Percentiles rank a stretch among this genome's conserved stretches.
These are phyloP conservation scores for Haplosporangium gracile DNA, from an alignment of 192 early-diverging fungal species.

Conservation along the genomic window DNA sequence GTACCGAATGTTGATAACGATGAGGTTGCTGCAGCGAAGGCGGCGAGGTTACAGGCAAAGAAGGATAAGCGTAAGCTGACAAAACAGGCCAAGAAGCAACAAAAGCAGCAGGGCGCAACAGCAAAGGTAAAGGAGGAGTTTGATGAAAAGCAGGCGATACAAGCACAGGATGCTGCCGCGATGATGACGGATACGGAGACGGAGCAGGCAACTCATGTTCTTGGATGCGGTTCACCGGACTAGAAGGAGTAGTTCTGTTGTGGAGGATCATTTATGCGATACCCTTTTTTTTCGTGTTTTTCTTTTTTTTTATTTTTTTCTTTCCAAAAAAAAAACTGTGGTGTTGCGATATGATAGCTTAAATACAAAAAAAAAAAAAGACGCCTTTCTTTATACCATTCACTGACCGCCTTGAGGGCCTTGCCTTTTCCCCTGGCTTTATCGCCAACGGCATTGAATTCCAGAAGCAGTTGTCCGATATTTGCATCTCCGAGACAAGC, in stretches of 20 bases:
- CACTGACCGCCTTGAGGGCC: too few relatives aligned
- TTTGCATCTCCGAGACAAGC: too few relatives aligned
- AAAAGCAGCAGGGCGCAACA: not conserved
- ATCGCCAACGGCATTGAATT: too few relatives aligned
- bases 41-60: not conserved
- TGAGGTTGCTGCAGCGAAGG: not conserved
- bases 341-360: too few relatives aligned
- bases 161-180: conserved; percentile 11
- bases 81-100: not conserved
- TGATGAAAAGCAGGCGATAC: conserved; percentile 28
- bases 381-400: too few relatives aligned
- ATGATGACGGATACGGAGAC: not conserved
- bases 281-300: too few relatives aligned
- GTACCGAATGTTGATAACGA: not conserved
- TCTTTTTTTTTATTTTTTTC: too few relatives aligned
- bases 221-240: conserved; percentile 37
- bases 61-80: not conserved
- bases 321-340: too few relatives aligned
- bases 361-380: too few relatives aligned
- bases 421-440: too few relatives aligned
- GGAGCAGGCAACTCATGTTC: conserved; percentile 35
- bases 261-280: too few relatives aligned
- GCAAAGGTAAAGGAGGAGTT: not conserved
- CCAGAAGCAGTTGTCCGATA: too few relatives aligned
- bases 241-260: not conserved